phyloP scores from a whole-genome alignment of 108 stramenopile species.

The Cylindrotheca closterium region DNA sequence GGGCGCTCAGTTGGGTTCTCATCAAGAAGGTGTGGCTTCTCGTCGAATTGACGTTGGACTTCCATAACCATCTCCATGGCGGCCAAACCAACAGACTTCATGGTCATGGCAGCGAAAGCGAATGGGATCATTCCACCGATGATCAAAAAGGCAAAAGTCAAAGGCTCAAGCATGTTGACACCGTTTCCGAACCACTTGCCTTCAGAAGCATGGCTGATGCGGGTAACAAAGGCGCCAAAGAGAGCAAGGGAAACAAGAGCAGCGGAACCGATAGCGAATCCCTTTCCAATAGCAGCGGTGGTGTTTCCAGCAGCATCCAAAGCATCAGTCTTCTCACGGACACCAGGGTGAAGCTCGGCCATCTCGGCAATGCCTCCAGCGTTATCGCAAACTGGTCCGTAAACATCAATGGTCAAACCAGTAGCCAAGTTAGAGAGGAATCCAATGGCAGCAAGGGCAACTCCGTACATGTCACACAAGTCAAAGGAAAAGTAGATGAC shows the following conservation, averaged over 20 bases:
- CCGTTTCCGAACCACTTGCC: conserved; percentile 60
- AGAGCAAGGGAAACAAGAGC: conserved; percentile 97
- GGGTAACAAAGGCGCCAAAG: conserved; percentile 96
- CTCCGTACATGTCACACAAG: conserved; percentile 94
- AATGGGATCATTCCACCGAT: conserved; percentile 99
- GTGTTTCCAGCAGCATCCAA: conserved; percentile 99
- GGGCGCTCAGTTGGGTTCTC: conserved; percentile 90
- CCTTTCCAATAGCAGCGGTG: conserved; percentile 99
- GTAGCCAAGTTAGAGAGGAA: conserved; percentile 98
- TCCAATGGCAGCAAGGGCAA: conserved; percentile 96
- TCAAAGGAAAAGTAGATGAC: conserved; percentile 92
- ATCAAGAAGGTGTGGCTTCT: conserved; percentile 88
- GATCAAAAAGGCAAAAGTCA: conserved; percentile 95
- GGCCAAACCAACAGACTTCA: conserved; percentile 97
- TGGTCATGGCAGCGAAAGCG: conserved; percentile 98
- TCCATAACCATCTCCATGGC: conserved; percentile 98
- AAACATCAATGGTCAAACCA: conserved; percentile 98
- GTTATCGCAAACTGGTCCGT: conserved; percentile 99
- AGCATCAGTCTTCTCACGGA: conserved; percentile 98
- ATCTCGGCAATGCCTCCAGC: conserved; percentile 99
- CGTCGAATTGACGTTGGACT: conserved; percentile 97
- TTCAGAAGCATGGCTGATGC: conserved; percentile 79
- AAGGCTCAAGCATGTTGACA: conserved; percentile 92
- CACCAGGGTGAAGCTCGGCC: conserved; percentile 91
- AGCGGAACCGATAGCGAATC: conserved; percentile 98